These are phyloP conservation scores for Corchorus olitorius DNA, from an alignment of 345 rosid genomes.

Conservation along the genomic window DNA sequence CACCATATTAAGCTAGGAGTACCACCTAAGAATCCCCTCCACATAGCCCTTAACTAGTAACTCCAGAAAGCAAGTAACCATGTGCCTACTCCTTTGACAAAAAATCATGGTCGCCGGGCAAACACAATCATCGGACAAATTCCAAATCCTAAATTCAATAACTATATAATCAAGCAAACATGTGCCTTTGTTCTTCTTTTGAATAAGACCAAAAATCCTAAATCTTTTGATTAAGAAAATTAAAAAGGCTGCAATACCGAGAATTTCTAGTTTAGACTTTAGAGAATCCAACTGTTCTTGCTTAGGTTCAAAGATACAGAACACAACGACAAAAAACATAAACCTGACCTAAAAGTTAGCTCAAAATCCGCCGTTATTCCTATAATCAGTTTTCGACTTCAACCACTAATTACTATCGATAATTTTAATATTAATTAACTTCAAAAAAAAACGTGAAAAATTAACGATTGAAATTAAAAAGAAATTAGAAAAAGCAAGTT, in stretches of 20 bases:
- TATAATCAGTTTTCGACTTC: background rate
- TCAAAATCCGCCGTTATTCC: slow-evolving; percentile 5
- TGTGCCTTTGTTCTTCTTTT: slow-evolving; percentile 23
- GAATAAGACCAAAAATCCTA: background rate
- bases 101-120: background rate
- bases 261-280: slow-evolving; percentile 7
- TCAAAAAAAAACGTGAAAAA: background rate
- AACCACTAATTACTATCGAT: background rate
- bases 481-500: background rate
- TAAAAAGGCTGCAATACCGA: background rate
- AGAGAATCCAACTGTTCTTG: slow-evolving; percentile 25
- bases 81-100: slow-evolving; percentile 25
- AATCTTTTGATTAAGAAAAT: background rate
- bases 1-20: background rate
- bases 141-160: slow-evolving; percentile 9
- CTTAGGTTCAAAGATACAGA: slow-evolving; percentile 39
- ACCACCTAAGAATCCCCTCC: slow-evolving; percentile 28
- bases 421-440: background rate
- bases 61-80: slow-evolving; percentile 25
- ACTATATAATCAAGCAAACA: slow-evolving; percentile 22
- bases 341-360: slow-evolving; percentile 28
- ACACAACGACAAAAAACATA: slow-evolving; percentile 24
- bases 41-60: slow-evolving; percentile 26
- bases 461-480: background rate
- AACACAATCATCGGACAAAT: slow-evolving; percentile 6